Percentiles rank a stretch among this genome's conserved stretches.
Conservation (phyloP, 1,284 basidiomycete genomes). For the Cystobasidium sp. region DNA sequence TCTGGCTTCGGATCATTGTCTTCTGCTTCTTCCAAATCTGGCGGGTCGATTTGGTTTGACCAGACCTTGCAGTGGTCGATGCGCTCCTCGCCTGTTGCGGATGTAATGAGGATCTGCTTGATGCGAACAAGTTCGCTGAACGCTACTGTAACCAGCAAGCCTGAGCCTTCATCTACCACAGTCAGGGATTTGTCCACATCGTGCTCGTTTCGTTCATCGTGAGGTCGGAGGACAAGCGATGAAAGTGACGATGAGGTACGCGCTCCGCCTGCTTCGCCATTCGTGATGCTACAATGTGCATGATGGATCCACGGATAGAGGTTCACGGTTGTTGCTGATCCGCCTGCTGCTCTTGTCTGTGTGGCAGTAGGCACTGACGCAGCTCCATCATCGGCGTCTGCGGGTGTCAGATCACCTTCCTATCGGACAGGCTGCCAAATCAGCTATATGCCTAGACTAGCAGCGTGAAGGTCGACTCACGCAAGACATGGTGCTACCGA, state of each 20-base stretch:
- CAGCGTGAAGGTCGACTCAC: not conserved
- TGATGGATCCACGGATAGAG: slow-evolving; percentile 43
- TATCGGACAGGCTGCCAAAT: not conserved
- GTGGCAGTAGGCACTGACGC: slow-evolving; percentile 19
- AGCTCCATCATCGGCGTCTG: slow-evolving; percentile 16
- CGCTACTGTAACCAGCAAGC: slow-evolving; percentile 38
- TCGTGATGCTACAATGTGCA: slow-evolving; percentile 30
- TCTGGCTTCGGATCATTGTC: slow-evolving; percentile 40
- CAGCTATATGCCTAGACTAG: not conserved
- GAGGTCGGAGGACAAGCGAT: slow-evolving; percentile 38
- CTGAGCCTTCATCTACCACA: slow-evolving; percentile 39
- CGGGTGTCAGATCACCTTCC: slow-evolving; percentile 29
- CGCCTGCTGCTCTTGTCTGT: slow-evolving; percentile 16
- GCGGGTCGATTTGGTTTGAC: slow-evolving; percentile 40
- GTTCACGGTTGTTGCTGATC: slow-evolving; percentile 27
- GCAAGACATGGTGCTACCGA: not conserved
- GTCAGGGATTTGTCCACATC: slow-evolving; percentile 35
- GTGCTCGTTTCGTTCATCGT: slow-evolving; percentile 35
- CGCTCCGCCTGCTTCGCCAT: slow-evolving; percentile 11
- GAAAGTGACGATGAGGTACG: slow-evolving; percentile 24
- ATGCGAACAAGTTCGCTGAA: slow-evolving; percentile 45
- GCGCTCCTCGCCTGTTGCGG: slow-evolving; percentile 39
- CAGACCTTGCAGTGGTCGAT: slow-evolving; percentile 35
- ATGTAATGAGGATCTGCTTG: slow-evolving; percentile 43
- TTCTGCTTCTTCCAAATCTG: slow-evolving; percentile 36